Base-by-base conservation (phyloP, 2,329 filamentous ascomycete species). In the Rutstroemia sp. region DNA sequence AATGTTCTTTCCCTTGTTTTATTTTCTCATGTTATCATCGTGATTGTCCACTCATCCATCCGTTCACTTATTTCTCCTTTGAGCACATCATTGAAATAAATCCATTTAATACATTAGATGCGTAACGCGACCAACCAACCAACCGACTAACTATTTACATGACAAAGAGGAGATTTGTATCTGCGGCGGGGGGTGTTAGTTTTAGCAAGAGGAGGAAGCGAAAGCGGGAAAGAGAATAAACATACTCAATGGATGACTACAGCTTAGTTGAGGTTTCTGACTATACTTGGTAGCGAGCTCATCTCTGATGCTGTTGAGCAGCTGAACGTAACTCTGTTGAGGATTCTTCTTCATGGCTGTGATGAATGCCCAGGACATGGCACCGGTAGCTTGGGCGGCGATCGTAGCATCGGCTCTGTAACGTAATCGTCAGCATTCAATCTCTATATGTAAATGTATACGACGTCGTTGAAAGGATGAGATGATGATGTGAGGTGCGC, bases 301-400 rank as follows among this genome's bases (percentile, higher is more conserved):
- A 57, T 96, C 92, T 57, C 94, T 88, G 67, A 99, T 92, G 72
- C 86, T 96, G 78, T 96, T 97, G 64, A 99, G 80, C 57, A 99
- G 77, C 76, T 96, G 86, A 51, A 97, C 89, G 69, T 99, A 99
- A 74, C 88, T 96, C 76, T 97, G 94, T 70, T 95, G 87, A 0
- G 90, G 90, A 69, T 95, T 95, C 76, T 92, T 90, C 78, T 88
- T 92, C 68, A 97, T 80, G 19, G 92, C 87, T 1, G 81, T 84
- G 71, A 99, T 94, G 72, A 99, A 99, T 2, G 94, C 94, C 84
- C 88, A 96, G 3, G 91, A 96, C 94, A 99, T 97, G 72, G 94
- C 94, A 55, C 94, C 94, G 0, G 94, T 99, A 36, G 94, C 92
- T 74, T 96, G 81, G 56, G 89, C 60, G 44, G 67, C 83, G 63